phyloP scores from a whole-genome alignment of 2,329 filamentous ascomycete species.

The Aspergillus japonicus region DNA sequence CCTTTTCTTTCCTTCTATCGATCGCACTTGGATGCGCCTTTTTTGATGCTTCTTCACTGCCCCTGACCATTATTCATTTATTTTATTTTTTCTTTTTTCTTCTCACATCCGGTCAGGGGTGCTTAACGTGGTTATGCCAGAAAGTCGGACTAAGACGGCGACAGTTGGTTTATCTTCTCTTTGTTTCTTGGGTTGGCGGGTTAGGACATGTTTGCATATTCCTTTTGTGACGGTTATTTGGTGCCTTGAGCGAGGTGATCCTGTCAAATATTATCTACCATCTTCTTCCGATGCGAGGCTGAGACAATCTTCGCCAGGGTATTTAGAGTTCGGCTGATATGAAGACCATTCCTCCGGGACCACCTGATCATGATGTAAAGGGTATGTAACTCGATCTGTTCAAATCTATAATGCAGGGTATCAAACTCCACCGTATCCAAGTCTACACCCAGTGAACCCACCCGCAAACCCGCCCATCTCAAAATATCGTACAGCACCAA shows the following conservation, averaged over 20 bases:
- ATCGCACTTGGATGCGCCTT: slow-evolving; percentile 24
- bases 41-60: slow-evolving; percentile 14
- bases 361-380: slow-evolving; percentile 4
- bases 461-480: no score
- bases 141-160: slow-evolving; percentile 40
- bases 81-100: slow-evolving; percentile 16
- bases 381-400: not conserved
- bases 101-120: slow-evolving; percentile 25
- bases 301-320: slow-evolving; percentile 26
- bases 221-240: slow-evolving; percentile 23
- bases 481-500: not conserved
- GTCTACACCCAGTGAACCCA: not conserved
- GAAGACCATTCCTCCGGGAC: slow-evolving; percentile 5
- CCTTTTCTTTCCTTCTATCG: slow-evolving; percentile 10
- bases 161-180: slow-evolving; percentile 38
- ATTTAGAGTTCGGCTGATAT: slow-evolving; percentile 5
- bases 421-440: not conserved
- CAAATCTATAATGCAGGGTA: not conserved
- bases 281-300: slow-evolving; percentile 21
- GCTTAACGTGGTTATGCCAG: slow-evolving; percentile 43
- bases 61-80: slow-evolving; percentile 23
- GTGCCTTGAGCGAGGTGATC: slow-evolving; percentile 11
- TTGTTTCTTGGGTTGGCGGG: slow-evolving; percentile 40
- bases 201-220: slow-evolving; percentile 26
- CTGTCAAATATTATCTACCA: slow-evolving; percentile 15